These are phyloP conservation scores for Apophysomyces variabilis DNA, from an alignment of 371 early-diverging fungal species.

Conservation along the genomic window DNA sequence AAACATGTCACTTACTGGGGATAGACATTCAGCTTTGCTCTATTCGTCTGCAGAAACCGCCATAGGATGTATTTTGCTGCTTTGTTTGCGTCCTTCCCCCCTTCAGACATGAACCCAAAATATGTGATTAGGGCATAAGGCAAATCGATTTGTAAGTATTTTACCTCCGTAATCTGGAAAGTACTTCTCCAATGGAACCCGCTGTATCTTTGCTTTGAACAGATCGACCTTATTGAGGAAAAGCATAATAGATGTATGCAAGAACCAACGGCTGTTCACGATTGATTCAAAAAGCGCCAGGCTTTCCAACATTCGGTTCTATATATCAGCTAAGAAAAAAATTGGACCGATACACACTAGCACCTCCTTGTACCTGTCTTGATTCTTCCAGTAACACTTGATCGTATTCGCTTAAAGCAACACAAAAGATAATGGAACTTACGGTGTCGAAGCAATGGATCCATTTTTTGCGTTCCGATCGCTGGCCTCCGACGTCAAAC, in stretches of 20 bases:
- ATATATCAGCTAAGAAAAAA: constrained; percentile 39
- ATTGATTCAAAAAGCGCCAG: constrained; percentile 82
- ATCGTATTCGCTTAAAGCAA: constrained; percentile 73
- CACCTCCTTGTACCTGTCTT: constrained; percentile 49
- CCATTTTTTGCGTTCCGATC: constrained; percentile 92
- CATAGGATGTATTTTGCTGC: constrained; percentile 77
- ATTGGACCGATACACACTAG: not conserved
- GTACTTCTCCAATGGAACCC: constrained; percentile 58
- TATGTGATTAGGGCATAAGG: not conserved
- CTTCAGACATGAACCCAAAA: constrained; percentile 22
- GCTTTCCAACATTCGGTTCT: constrained; percentile 84
- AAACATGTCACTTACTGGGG: constrained; percentile 60
- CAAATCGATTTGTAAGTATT: not conserved
- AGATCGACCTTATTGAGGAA: constrained; percentile 86
- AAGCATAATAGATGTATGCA: constrained; percentile 71
- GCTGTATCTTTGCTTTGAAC: constrained; percentile 62
- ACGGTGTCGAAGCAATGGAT: constrained; percentile 89
- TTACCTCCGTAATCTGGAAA: constrained; percentile 68
- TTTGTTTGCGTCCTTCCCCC: constrained; percentile 70
- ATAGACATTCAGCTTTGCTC: constrained; percentile 72
- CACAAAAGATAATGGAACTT: constrained; percentile 73
- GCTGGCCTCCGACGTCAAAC: constrained; percentile 78
- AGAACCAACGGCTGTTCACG: constrained; percentile 70
- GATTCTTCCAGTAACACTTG: constrained; percentile 76
- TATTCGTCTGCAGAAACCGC: constrained; percentile 72